Percentiles rank a stretch among this genome's conserved stretches.
Evolutionary conservation across 805 yeast genomes (phyloP).

Genomic region (Metschnikowia baotianmanensis): DNA sequence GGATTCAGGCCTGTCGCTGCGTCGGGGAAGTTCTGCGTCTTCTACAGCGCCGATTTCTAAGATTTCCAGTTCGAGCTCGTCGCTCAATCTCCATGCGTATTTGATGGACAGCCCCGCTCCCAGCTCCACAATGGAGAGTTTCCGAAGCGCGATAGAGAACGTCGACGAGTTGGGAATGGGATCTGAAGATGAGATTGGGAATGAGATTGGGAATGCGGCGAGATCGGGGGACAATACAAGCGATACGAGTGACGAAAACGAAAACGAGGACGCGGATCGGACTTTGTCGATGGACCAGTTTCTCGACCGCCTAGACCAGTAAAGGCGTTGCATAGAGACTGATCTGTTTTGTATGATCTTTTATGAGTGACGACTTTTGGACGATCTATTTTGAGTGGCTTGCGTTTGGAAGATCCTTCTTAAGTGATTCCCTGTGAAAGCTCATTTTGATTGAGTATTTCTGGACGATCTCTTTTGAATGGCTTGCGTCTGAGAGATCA

Average conservation of each 20-base stretch:
- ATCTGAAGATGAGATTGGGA: neutral
- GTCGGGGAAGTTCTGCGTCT: slow-evolving; percentile 29
- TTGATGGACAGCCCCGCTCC: slow-evolving; percentile 34
- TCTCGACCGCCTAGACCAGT: slow-evolving; percentile 8
- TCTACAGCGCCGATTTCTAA: slow-evolving; percentile 27
- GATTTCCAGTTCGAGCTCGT: slow-evolving; percentile 40
- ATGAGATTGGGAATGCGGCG: neutral
- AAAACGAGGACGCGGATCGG: slow-evolving; percentile 15
- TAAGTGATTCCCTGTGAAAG: too few relatives aligned
- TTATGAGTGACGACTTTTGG: too few relatives aligned
- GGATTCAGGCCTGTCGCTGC: slow-evolving; percentile 12
- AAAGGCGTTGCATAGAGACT: neutral
- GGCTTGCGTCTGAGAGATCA: too few relatives aligned
- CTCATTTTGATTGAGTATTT: too few relatives aligned
- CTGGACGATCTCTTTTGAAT: too few relatives aligned
- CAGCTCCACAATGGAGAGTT: slow-evolving; percentile 2
- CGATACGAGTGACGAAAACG: neutral
- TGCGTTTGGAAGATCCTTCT: too few relatives aligned
- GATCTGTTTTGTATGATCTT: too few relatives aligned
- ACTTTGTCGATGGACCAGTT: slow-evolving; percentile 20
- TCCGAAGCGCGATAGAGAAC: neutral
- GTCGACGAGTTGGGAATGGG: neutral
- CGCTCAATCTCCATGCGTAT: slow-evolving; percentile 42
- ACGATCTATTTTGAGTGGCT: too few relatives aligned
- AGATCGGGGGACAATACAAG: neutral